A percentile compares a stretch with the other conserved stretches of the same genome.
Conservation (phyloP, 2,329 filamentous ascomycete species). For the Claviceps monticola region DNA sequence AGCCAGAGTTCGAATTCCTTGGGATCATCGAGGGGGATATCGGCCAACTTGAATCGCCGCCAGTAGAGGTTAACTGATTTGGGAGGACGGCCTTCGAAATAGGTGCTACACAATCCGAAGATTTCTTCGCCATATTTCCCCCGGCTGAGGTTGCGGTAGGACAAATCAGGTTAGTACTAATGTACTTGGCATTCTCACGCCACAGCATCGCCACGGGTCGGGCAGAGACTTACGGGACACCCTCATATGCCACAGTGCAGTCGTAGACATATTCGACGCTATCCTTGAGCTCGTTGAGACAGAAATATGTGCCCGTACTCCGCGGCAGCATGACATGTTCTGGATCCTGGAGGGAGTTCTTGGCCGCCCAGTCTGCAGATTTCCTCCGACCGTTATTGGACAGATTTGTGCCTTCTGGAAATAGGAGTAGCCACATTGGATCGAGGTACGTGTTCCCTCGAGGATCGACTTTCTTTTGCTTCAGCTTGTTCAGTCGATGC, state of each 20-base stretch:
- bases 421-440: constrained; percentile 84
- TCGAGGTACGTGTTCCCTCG: constrained; percentile 43
- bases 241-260: constrained; percentile 92
- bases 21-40: constrained; percentile 66
- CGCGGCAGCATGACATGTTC: constrained; percentile 65
- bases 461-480: constrained; percentile 39
- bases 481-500: constrained; percentile 58
- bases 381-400: constrained; percentile 55
- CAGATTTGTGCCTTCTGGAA: constrained; percentile 77
- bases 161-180: too few relatives aligned
- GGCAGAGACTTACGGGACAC: constrained; percentile 59
- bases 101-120: constrained; percentile 76
- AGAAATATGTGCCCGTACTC: constrained; percentile 70
- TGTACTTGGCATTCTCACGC: too few relatives aligned
- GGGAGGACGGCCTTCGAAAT: constrained; percentile 75
- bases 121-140: constrained; percentile 80
- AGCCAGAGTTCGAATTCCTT: constrained; percentile 76
- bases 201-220: too few relatives aligned
- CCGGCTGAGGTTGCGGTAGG: constrained; percentile 32
- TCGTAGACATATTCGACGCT: constrained; percentile 78
- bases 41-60: constrained; percentile 66
- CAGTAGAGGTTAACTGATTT: constrained; percentile 97
- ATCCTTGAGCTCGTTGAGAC: constrained; percentile 58
- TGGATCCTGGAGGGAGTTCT: constrained; percentile 57
- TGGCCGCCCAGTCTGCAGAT: constrained; percentile 63